Evolutionary conservation across 306 rosid species (phyloP).

Genomic region (Cucurbita pepo): DNA sequence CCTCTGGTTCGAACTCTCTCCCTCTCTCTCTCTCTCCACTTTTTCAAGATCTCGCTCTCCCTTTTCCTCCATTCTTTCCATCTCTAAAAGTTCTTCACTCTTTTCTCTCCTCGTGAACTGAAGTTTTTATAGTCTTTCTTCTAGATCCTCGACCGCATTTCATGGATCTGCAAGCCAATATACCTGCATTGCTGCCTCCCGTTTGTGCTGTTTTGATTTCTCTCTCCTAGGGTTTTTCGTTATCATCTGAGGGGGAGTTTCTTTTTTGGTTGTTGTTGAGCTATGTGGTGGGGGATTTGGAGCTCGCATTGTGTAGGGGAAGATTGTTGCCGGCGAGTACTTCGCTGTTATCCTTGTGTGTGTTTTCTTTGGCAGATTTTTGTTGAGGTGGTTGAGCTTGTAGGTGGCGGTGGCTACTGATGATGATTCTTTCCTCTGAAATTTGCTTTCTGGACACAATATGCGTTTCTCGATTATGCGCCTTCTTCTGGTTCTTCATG

Average conservation of each 20-base stretch:
- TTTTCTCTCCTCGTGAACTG: background rate
- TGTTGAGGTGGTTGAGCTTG: slow-evolving; percentile 11
- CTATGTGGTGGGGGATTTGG: slow-evolving; percentile 17
- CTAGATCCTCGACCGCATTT: slow-evolving; percentile 48
- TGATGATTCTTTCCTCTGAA: slow-evolving; percentile 21
- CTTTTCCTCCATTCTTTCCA: slow-evolving; percentile 1
- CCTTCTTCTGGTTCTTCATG: slow-evolving; percentile 19
- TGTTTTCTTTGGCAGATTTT: slow-evolving; percentile 5
- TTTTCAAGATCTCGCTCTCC: background rate
- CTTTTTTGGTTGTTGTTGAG: background rate
- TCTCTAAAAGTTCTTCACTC: background rate
- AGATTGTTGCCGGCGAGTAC: slow-evolving; percentile 11
- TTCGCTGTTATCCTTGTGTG: slow-evolving; percentile 5
- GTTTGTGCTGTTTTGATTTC: slow-evolving; percentile 3
- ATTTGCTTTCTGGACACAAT: slow-evolving; percentile 22
- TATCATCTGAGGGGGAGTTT: no score
- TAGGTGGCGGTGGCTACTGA: slow-evolving; percentile 16
- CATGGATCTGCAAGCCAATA: slow-evolving; percentile 42
- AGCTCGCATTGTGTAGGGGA: slow-evolving; percentile 8
- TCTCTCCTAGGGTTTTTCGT: slow-evolving; percentile 44
- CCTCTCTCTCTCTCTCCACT: background rate
- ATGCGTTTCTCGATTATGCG: slow-evolving; percentile 35
- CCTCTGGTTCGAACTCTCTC: background rate
- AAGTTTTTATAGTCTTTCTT: background rate
- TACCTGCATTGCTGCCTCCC: slow-evolving; percentile 18